Evolutionary conservation across 495 filamentous ascomycete genomes (phyloP).

Genomic region (Letharia columbiana): DNA sequence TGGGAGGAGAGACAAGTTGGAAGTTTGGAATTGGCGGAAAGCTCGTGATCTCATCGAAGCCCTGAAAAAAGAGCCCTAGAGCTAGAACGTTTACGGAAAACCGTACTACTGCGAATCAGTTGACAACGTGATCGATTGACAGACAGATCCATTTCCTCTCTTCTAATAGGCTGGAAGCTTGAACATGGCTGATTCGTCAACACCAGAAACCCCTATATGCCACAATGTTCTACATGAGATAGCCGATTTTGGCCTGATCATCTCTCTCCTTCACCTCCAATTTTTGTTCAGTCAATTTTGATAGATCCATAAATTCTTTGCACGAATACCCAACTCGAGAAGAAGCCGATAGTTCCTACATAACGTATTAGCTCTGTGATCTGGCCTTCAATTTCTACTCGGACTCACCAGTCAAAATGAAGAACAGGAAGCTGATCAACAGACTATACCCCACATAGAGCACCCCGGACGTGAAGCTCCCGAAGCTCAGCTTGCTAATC

Average conservation of each 20-base stretch:
- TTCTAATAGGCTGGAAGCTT: not conserved
- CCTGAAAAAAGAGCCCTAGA: not conserved
- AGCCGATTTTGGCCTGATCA: not conserved
- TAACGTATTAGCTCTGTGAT: slow-evolving; percentile 20
- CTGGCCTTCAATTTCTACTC: slow-evolving; percentile 4
- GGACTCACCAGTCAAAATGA: slow-evolving; percentile 79
- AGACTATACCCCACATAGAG: slow-evolving; percentile 90
- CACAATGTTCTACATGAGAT: slow-evolving; percentile 8
- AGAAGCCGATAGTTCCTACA: slow-evolving; percentile 87
- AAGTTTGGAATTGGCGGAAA: not conserved
- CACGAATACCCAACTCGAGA: slow-evolving; percentile 87
- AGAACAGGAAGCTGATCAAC: slow-evolving; percentile 82
- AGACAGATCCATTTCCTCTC: not conserved
- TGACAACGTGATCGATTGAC: not conserved
- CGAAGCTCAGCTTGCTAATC: slow-evolving; percentile 73
- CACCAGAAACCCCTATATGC: slow-evolving; percentile 3
- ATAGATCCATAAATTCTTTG: slow-evolving; percentile 90
- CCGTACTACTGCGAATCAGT: not conserved
- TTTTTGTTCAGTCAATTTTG: slow-evolving; percentile 69
- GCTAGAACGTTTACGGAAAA: not conserved
- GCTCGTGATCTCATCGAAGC: not conserved
- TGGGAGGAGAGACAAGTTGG: not conserved
- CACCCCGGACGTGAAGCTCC: slow-evolving; percentile 74
- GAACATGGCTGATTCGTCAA: not conserved
- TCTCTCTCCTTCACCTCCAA: not conserved